Conservation (phyloP, 768 basidiomycete genomes). For the Grammothele lineata region DNA sequence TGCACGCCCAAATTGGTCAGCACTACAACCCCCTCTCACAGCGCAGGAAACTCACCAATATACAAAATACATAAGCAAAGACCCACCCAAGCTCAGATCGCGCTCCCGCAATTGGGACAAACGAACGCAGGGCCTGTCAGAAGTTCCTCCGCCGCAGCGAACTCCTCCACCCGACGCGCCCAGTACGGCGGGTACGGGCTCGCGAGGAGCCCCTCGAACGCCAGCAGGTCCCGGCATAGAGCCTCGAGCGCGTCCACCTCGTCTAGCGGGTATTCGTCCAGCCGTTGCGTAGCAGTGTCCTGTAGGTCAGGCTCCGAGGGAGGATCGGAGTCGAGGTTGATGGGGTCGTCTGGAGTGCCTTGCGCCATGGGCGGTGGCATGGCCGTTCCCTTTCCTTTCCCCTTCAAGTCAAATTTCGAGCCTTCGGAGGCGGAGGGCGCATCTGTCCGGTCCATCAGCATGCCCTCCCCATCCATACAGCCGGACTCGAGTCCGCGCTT, state of each 20-base stretch:
- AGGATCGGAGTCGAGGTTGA: no score
- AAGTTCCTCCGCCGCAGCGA: not conserved
- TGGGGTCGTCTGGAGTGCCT: not conserved
- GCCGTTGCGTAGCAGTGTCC: no score
- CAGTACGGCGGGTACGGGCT: slow-evolving; percentile 12
- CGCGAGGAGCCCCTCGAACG: slow-evolving; percentile 5
- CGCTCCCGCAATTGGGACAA: slow-evolving; percentile 12
- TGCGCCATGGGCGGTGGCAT: no score
- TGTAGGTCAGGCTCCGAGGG: no score
- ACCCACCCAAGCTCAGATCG: slow-evolving; percentile 6
- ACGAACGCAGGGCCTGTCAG: slow-evolving; percentile 2
- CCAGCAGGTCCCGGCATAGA: slow-evolving; percentile 2
- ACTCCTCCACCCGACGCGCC: slow-evolving; percentile 5
- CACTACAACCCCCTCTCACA: no score
- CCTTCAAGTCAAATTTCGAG: no score
- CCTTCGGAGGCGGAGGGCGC: not conserved
- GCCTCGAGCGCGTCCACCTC: not conserved
- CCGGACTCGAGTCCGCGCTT: no score
- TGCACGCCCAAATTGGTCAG: no score
- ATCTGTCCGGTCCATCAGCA: not conserved
- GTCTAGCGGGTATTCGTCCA: no score
- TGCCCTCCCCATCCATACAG: not conserved
- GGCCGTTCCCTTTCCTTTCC: no score
- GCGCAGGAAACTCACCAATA: no score
- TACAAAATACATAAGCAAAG: no score